These are phyloP conservation scores for Penstemon davidsonii DNA, from an alignment of 257 asterid species.

Conservation along the genomic window DNA sequence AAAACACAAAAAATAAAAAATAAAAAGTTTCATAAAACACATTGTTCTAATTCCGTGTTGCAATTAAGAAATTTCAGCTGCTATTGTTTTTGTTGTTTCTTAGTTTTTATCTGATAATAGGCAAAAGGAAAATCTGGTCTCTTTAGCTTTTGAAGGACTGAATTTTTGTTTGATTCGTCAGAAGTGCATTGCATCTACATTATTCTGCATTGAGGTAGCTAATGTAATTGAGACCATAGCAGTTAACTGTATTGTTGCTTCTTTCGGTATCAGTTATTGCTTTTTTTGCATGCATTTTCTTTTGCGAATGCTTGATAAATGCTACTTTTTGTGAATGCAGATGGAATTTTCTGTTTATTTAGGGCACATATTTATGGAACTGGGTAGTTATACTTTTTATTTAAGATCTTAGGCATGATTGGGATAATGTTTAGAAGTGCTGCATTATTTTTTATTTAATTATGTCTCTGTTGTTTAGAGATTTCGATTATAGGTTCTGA, in stretches of 20 bases:
- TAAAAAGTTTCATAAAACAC: not conserved
- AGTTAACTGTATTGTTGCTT: constrained; percentile 6
- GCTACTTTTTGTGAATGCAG: not conserved
- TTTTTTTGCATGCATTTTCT: not conserved
- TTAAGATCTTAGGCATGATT: constrained; percentile 17
- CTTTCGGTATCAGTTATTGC: constrained; percentile 14
- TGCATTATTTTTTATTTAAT: not conserved
- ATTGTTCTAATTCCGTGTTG: constrained; percentile 12
- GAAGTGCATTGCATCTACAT: constrained; percentile 17
- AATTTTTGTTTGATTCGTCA: constrained; percentile 1
- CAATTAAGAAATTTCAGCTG: constrained; percentile 17
- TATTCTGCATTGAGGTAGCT: constrained; percentile 28
- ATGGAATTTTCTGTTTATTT: not conserved
- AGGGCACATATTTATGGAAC: constrained; percentile 5
- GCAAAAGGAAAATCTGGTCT: constrained; percentile 17
- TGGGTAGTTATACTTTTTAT: constrained; percentile 1
- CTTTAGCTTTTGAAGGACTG: constrained; percentile 23
- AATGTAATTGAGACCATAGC: not conserved
- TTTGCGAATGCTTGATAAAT: not conserved
- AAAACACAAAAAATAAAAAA: not conserved
- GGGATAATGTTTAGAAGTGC: not conserved
- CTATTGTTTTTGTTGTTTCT: not conserved
- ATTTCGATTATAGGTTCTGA: constrained; percentile 8
- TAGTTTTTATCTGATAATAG: not conserved
- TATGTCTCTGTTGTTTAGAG: constrained; percentile 6